Evolutionary conservation across 257 asterid genomes (phyloP).

Genomic region (Lycium ferocissimum): DNA sequence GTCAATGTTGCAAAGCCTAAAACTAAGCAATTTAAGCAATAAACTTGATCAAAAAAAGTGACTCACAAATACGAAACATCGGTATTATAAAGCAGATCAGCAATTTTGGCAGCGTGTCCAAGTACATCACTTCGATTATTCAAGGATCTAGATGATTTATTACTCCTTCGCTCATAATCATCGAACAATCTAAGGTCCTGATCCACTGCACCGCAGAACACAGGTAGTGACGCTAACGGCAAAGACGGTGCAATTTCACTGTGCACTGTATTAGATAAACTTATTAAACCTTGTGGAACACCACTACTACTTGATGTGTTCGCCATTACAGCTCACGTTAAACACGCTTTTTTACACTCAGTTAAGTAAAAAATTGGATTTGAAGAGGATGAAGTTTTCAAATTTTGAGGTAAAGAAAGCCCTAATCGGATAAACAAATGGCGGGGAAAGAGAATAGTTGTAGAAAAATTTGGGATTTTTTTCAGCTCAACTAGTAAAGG

Average conservation of each 20-base stretch:
- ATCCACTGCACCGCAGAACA: conserved; percentile 87
- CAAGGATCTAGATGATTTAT: conserved; percentile 47
- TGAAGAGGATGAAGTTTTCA: neutral
- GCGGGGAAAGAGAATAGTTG: conserved; percentile 24
- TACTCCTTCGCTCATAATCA: conserved; percentile 40
- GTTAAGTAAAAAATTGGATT: neutral
- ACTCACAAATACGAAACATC: conserved; percentile 95
- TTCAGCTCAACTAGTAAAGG: neutral
- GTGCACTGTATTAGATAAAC: conserved; percentile 84
- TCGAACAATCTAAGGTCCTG: conserved; percentile 74
- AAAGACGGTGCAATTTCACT: conserved; percentile 84
- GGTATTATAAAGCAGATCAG: conserved; percentile 78
- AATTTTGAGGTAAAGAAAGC: conserved; percentile 12
- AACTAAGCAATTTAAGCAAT: neutral
- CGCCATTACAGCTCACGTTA: conserved; percentile 40
- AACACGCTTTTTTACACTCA: neutral
- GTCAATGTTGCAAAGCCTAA: neutral
- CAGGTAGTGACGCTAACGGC: conserved; percentile 95
- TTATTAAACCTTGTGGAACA: conserved; percentile 65
- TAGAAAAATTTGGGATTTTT: neutral
- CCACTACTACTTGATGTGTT: conserved; percentile 44
- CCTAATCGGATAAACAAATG: conserved; percentile 30
- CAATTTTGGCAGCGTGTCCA: conserved; percentile 60
- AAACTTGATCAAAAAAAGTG: too few relatives aligned
- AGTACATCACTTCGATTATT: conserved; percentile 46